Conservation (phyloP, 1,284 basidiomycete genomes). For the Volvariella volvacea region DNA sequence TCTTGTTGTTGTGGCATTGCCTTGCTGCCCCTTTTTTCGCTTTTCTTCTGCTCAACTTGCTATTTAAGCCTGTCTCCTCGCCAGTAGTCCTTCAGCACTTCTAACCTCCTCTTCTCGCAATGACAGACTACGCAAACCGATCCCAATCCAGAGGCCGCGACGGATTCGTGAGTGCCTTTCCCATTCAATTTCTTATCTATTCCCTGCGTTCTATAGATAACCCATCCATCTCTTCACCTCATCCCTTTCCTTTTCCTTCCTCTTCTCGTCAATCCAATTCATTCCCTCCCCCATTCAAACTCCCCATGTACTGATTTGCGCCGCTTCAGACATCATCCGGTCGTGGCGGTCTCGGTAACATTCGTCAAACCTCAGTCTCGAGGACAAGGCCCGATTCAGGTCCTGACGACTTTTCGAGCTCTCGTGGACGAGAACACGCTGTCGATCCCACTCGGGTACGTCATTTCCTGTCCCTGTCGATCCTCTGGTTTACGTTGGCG, state of each 20-base stretch:
- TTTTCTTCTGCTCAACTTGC: too few relatives aligned
- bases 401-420: slow-evolving; percentile 37
- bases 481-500: slow-evolving; percentile 4
- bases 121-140: neutral
- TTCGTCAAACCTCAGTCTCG: slow-evolving; percentile 39
- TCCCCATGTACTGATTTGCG: too few relatives aligned
- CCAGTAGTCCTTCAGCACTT: too few relatives aligned
- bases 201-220: too few relatives aligned
- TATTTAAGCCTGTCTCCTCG: too few relatives aligned
- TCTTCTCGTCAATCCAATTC: neutral
- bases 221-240: neutral
- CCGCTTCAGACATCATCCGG: slow-evolving; percentile 54
- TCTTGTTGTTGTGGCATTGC: too few relatives aligned
- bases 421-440: slow-evolving; percentile 52
- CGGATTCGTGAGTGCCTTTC: slow-evolving; percentile 2
- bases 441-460: slow-evolving; percentile 27
- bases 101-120: too few relatives aligned
- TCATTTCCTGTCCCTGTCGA: slow-evolving; percentile 1
- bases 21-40: too few relatives aligned
- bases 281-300: neutral
- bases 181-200: too few relatives aligned
- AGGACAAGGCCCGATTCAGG: slow-evolving; percentile 26
- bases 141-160: slow-evolving; percentile 7
- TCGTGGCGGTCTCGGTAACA: slow-evolving; percentile 64
- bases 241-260: slow-evolving; percentile 1